A percentile compares a stretch with the other conserved stretches of the same genome.
phyloP scores from a whole-genome alignment of 768 basidiomycete genomes.

The Tylopilus subfusipes region DNA sequence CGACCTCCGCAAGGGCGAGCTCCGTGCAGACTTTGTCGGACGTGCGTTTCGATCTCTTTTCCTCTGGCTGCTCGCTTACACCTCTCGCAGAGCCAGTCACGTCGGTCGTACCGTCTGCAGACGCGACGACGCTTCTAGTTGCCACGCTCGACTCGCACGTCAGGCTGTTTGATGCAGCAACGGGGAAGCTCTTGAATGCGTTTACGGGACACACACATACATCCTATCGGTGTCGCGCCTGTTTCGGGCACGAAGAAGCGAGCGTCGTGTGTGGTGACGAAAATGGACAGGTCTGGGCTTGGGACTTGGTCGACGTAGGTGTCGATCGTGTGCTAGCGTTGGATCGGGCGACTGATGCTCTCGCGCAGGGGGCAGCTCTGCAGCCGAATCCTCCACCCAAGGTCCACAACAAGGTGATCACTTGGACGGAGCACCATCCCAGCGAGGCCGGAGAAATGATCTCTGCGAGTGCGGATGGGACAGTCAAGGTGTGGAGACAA shows the following conservation, averaged over 20 bases:
- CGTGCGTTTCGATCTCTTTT: constrained; percentile 48
- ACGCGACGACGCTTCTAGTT: constrained; percentile 76
- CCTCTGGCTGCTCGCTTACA: not conserved
- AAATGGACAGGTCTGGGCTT: constrained; percentile 82
- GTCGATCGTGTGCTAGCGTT: not conserved
- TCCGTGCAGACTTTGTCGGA: constrained; percentile 87
- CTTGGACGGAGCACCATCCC: constrained; percentile 91
- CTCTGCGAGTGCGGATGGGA: constrained; percentile 88
- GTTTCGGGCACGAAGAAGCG: constrained; percentile 82
- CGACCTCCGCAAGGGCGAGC: constrained; percentile 89
- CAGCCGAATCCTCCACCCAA: constrained; percentile 72
- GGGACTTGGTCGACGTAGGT: constrained; percentile 88
- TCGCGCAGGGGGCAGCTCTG: constrained; percentile 60
- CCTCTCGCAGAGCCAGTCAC: constrained; percentile 75
- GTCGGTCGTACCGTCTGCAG: constrained; percentile 74
- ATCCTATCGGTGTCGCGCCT: constrained; percentile 75
- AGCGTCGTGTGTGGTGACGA: constrained; percentile 87
- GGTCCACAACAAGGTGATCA: constrained; percentile 79
- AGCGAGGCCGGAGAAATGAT: constrained; percentile 77
- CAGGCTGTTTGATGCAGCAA: constrained; percentile 78
- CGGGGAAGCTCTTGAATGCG: constrained; percentile 81
- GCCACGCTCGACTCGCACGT: constrained; percentile 81
- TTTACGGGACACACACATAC: constrained; percentile 75
- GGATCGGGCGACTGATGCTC: constrained; percentile 2
- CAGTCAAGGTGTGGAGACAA: constrained; percentile 83